Conservation (phyloP, 495 filamentous ascomycete species). For the Pseudoneurospora amorphoporcata region DNA sequence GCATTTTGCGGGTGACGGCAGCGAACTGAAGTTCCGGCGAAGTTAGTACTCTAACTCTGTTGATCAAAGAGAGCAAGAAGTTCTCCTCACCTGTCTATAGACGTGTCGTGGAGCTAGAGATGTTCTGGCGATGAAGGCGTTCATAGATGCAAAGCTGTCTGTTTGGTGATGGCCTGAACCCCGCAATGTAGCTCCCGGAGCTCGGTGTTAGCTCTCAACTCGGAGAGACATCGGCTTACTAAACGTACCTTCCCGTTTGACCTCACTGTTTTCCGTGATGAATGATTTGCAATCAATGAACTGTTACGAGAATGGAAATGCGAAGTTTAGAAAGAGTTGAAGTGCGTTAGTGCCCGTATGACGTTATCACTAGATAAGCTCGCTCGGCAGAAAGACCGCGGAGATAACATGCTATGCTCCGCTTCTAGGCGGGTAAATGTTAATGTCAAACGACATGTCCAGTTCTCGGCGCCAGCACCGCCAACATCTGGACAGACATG, state of each 20-base stretch:
- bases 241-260: not conserved
- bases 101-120: slow-evolving; percentile 14
- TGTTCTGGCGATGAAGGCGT: slow-evolving; percentile 17
- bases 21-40: slow-evolving; percentile 14
- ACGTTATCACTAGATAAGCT: not conserved
- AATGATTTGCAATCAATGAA: not conserved
- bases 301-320: not conserved
- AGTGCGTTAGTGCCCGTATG: not conserved
- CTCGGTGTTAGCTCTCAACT: not conserved
- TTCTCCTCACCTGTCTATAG: not conserved
- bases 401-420: not conserved
- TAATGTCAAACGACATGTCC: not conserved
- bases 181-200: not conserved
- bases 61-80: not conserved
- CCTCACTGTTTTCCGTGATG: not conserved
- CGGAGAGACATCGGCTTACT: not conserved
- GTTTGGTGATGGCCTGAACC: not conserved
- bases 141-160: slow-evolving; percentile 17
- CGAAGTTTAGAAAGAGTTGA: not conserved
- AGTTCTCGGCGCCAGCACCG: too few relatives aligned
- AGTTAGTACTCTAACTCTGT: slow-evolving; percentile 2
- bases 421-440: not conserved
- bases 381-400: not conserved
- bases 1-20: slow-evolving; percentile 52
- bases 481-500: not conserved